Base-by-base conservation (phyloP, 208 protist species). In the Vickermania ingenoplastis region DNA sequence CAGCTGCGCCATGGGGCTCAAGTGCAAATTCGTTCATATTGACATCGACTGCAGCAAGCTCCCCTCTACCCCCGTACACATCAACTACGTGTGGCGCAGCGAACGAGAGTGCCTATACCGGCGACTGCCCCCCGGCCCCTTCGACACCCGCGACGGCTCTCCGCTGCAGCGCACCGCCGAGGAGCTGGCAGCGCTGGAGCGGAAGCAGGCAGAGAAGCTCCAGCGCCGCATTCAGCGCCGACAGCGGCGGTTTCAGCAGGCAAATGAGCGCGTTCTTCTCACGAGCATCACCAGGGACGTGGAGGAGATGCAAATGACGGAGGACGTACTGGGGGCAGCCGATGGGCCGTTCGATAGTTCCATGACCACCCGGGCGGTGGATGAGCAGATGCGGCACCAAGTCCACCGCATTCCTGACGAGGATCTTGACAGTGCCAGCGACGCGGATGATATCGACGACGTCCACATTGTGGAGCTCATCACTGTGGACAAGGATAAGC, bases 21-120 rank as follows among this genome's bases (percentile, higher is more conserved):
- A 70, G 57, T 91, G 84, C 72, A 91, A 89, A 73, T 88, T 89
- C 61, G 84, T 91, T 31, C 84, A 91, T 61, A 75, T 64, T 22
- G 81, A 88, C 68, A 76, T 75, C 62, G 77, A 83, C 65, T 59
- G 63, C 56, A 41, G 36, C 45, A 67, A 55, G 48, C 67, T 91
- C 45, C 69, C 72, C 30, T 67, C 74, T 14, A 73, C 71, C 67
- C 73, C 85, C 21, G 83, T 92, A 59, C 85, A 92, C 69, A 81
- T 89, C 45, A 86, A 92, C 67, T 92, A 92, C 69, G 71, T 85
- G 27, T 92, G 79, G 76, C 74, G 71, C n/a, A 53, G 72, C 53
- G 79, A 80, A 60, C 69, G 61, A 14, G 25, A 67, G 24, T 88
- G 81, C 79, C 86, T 71, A 26, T 92, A 92, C 64, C 56, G 67